These are phyloP conservation scores for Trichoderma asperelloides DNA, from an alignment of 495 filamentous ascomycete species.

Conservation along the genomic window DNA sequence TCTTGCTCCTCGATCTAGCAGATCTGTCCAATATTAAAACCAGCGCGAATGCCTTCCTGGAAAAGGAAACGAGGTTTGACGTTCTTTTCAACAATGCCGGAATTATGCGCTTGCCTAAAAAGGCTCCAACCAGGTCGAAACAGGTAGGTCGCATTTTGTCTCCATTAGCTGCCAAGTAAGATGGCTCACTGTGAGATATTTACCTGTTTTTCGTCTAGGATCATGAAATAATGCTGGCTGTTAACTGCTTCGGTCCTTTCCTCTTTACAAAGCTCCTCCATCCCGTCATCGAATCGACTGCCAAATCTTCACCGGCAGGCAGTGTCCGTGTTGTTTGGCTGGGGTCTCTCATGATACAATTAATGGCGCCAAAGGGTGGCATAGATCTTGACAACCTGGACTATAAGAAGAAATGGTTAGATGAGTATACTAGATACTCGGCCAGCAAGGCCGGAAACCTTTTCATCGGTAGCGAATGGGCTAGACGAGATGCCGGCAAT, in stretches of 20 bases:
- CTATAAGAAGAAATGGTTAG: slow-evolving; percentile 14
- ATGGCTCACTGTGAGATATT: background rate
- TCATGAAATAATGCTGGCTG: slow-evolving; percentile 28
- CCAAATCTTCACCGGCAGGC: slow-evolving; percentile 19
- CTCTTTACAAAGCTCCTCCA: slow-evolving; percentile 35
- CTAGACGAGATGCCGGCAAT: background rate
- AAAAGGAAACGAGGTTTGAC: slow-evolving; percentile 16
- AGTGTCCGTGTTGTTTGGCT: slow-evolving; percentile 39
- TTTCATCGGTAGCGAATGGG: background rate
- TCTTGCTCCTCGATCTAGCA: slow-evolving; percentile 18
- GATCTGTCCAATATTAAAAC: slow-evolving; percentile 17
- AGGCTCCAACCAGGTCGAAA: background rate
- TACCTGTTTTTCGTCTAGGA: slow-evolving; percentile 24
- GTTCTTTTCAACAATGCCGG: slow-evolving; percentile 29
- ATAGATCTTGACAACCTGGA: slow-evolving; percentile 26
- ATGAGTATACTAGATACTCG: background rate
- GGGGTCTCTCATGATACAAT: slow-evolving; percentile 17
- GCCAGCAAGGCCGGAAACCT: slow-evolving; percentile 2
- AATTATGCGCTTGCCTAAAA: slow-evolving; percentile 17
- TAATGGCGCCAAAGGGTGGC: slow-evolving; percentile 13
- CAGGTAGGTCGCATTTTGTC: background rate
- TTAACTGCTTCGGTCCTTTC: slow-evolving; percentile 29
- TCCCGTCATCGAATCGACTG: slow-evolving; percentile 31
- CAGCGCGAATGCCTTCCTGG: slow-evolving; percentile 14
- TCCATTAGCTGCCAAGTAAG: background rate